Evolutionary conservation across 345 rosid genomes (phyloP).

Genomic region (Eucalyptus tenuipes): DNA sequence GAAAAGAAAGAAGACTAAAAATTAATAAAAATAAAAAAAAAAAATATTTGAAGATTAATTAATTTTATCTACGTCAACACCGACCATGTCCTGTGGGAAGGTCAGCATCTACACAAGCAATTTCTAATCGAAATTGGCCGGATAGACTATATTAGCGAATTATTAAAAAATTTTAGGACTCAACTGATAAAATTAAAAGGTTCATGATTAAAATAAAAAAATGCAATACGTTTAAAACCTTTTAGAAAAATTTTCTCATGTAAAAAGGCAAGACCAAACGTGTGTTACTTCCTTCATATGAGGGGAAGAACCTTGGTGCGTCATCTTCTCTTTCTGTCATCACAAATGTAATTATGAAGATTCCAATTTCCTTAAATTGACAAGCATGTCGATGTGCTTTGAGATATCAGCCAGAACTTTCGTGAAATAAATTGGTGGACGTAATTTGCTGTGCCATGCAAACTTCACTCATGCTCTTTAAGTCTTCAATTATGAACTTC

Average conservation of each 20-base stretch:
- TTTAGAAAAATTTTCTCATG: no score
- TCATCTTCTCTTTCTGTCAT: neutral
- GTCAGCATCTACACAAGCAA: no score
- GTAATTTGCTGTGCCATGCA: neutral
- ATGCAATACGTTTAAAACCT: no score
- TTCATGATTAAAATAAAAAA: no score
- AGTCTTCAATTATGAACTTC: neutral
- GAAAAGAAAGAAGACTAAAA: no score
- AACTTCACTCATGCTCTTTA: neutral
- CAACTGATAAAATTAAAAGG: no score
- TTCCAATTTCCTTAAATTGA: neutral
- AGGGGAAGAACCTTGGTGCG: neutral
- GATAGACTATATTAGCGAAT: no score
- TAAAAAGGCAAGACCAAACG: neutral
- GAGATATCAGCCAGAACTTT: neutral
- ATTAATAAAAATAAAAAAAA: no score
- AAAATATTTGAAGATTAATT: no score
- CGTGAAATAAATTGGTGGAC: neutral
- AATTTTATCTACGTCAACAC: no score
- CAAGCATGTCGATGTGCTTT: neutral
- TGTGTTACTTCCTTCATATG: neutral
- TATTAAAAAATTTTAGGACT: neutral
- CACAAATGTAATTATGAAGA: neutral
- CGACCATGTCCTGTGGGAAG: accelerated
- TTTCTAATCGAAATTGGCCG: neutral